Evolutionary conservation across 352 stramenopile genomes (phyloP), one percentile per base, ranked within the genome.

Genomic region (Phytopythium sindhum): DNA sequence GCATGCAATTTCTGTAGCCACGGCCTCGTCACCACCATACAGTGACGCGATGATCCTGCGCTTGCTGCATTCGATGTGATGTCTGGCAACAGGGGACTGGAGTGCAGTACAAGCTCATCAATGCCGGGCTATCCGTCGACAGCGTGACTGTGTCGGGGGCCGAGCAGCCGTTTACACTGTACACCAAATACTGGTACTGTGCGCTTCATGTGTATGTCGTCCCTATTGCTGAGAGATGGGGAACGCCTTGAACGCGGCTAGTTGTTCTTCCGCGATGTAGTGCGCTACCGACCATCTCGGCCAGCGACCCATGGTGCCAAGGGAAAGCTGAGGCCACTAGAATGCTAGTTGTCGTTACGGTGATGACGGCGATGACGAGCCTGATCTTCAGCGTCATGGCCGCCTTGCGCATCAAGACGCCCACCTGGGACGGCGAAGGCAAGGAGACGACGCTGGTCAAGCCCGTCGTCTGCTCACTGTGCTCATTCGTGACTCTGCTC

Each of bases 91-190:
- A 91, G 84, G 83, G 83, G 19, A 85, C 67, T 0, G 85, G 85
- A 21, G 81, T 94, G 54, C 72, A 86, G 55, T 90, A 91, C 78
- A 94, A 94, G 65, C 78, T 94, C 61, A 88, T 90, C 61, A 90
- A 91, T 58, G 83, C 83, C 14, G 83, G 83, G 15, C 57, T 89
- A 1, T 62, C 69, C 9, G 60, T 83, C 24, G 64, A 80, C 14
- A 77, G 64, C 63, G 60, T 50, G 48, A 63, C 80, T 24, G 69
- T 78, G 24, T 64, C 62, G 0, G 66, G 62, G 19, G 53, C 42
- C 9, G 58, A 64, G 11, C 57, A 75, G 29, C 29, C 69, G 29
- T 63, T 75, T 48, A 70, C 72, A 24, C 39, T 61, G 28, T 81
- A 73, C 64, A 76, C 60, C 8, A 58, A 26, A 45, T 89, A 74